phyloP scores from a whole-genome alignment of 345 rosid genomes.

The Eucalyptus tenuipes region DNA sequence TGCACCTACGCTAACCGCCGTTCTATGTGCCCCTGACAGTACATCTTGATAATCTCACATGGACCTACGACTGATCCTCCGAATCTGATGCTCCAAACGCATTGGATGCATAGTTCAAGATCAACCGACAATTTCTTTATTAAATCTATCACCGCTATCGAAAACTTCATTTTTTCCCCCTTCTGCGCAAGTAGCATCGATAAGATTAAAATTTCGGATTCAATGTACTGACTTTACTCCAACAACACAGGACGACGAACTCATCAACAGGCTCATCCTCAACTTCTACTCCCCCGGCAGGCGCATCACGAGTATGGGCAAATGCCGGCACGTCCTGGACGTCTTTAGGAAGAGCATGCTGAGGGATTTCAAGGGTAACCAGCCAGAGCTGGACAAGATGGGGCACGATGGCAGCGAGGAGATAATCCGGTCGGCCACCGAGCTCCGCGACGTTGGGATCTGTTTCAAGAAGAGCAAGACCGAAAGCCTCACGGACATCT shows the following conservation, averaged over 20 bases:
- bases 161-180: not conserved
- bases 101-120: not conserved
- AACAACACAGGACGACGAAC: not conserved
- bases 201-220: not conserved
- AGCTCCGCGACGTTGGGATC: not conserved
- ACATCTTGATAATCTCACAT: not conserved
- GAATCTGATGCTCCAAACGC: not conserved
- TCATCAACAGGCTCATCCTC: not conserved
- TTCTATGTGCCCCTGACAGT: not conserved
- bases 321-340: conserved; percentile 2
- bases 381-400: not conserved
- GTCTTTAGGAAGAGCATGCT: not conserved
- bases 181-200: not conserved
- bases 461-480: not conserved
- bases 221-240: not conserved
- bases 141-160: not conserved
- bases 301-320: not conserved
- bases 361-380: not conserved
- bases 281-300: not conserved
- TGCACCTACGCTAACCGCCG: not conserved
- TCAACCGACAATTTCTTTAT: not conserved
- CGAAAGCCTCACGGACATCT: not conserved
- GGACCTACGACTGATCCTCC: not conserved
- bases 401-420: not conserved
- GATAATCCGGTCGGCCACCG: not conserved